These are phyloP conservation scores for Kregervanrija fluxuum DNA, from an alignment of 805 yeast genomes.

Conservation along the genomic window DNA sequence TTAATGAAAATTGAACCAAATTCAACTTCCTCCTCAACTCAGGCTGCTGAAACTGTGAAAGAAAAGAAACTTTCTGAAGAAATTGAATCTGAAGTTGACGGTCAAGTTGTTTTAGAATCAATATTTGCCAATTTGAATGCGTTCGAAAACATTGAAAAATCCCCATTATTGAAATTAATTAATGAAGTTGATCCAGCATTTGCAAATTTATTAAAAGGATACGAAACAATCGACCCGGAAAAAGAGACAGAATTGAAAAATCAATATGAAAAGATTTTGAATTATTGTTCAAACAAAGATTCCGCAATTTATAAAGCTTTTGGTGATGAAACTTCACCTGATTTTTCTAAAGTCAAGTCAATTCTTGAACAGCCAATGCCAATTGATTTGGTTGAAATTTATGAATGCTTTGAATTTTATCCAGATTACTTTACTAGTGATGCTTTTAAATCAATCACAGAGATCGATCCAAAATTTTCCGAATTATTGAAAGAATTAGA, in stretches of 20 bases:
- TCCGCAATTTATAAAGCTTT: conserved; percentile 17
- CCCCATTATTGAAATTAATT: conserved; percentile 18
- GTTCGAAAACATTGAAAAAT: conserved; percentile 14
- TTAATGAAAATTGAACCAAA: conserved; percentile 2
- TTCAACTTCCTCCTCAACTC: neutral
- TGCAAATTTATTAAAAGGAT: conserved; percentile 15
- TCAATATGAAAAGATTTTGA: conserved; percentile 13
- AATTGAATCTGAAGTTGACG: conserved; percentile 4
- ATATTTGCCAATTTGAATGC: conserved; percentile 19
- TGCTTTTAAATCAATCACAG: conserved; percentile 12
- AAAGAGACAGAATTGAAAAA: conserved; percentile 14
- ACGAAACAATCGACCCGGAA: conserved; percentile 15
- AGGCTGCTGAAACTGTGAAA: neutral
- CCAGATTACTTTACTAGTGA: conserved; percentile 17
- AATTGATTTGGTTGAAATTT: conserved; percentile 20
- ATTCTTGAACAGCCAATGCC: conserved; percentile 21
- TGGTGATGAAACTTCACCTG: conserved; percentile 14
- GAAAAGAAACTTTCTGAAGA: neutral
- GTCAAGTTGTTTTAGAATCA: conserved; percentile 10
- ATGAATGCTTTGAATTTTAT: conserved; percentile 18
- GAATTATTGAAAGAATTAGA: conserved; percentile 16
- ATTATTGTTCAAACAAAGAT: conserved; percentile 15
- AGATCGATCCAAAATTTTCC: conserved; percentile 20
- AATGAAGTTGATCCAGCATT: conserved; percentile 20
- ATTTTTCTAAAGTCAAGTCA: conserved; percentile 14